Evolutionary conservation across 176 grass and related monocot species (phyloP).

Genomic region (Hyparrhenia diplandra): DNA sequence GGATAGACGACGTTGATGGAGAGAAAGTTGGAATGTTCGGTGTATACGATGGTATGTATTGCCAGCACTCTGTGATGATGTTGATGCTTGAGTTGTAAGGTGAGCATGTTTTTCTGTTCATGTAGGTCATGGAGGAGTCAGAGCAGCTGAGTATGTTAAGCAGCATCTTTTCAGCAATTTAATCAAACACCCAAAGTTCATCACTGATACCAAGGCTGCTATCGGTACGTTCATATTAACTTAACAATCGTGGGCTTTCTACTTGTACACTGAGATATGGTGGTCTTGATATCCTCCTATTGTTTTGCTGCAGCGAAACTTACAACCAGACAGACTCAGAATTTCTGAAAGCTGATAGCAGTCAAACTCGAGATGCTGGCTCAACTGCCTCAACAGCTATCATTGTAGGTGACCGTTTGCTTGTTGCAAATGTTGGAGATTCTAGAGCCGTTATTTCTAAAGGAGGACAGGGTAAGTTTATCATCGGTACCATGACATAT

Average conservation of each 20-base stretch:
- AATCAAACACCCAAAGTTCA: slow-evolving; percentile 70
- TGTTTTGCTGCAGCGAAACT: slow-evolving; percentile 59
- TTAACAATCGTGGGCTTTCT: background rate
- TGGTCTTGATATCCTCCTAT: slow-evolving; percentile 7
- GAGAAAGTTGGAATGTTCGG: slow-evolving; percentile 82
- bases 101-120: background rate
- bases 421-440: slow-evolving; percentile 96
- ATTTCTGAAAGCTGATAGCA: slow-evolving; percentile 81
- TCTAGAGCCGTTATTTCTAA: slow-evolving; percentile 81
- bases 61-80: background rate
- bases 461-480: slow-evolving; percentile 70
- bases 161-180: slow-evolving; percentile 82
- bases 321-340: slow-evolving; percentile 82
- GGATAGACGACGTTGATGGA: slow-evolving; percentile 64
- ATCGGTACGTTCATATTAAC: slow-evolving; percentile 45
- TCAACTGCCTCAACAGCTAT: slow-evolving; percentile 97
- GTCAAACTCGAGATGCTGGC: slow-evolving; percentile 72
- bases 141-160: slow-evolving; percentile 88
- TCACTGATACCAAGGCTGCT: slow-evolving; percentile 69
- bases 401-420: slow-evolving; percentile 68
- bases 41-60: slow-evolving; percentile 75
- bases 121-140: slow-evolving; percentile 82
- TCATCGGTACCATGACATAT: background rate
- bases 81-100: background rate
- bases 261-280: background rate